phyloP scores from a whole-genome alignment of 2,329 filamentous ascomycete species.

The Hypoxylon sp. region DNA sequence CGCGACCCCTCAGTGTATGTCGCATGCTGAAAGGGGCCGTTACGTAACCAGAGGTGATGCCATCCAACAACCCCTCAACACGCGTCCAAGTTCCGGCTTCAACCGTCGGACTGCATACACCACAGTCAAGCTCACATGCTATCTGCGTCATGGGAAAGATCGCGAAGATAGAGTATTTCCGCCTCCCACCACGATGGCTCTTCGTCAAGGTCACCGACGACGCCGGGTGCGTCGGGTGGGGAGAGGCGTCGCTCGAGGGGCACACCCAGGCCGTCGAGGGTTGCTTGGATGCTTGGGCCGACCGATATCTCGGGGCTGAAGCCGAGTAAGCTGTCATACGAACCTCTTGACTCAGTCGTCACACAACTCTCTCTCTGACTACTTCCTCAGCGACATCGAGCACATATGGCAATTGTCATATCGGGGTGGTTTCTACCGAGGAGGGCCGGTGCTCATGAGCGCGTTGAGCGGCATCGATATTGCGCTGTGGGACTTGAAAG shows the following conservation, averaged over 20 bases:
- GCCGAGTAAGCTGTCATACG: conserved; percentile 64
- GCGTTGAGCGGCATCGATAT: conserved; percentile 81
- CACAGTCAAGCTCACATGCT: background rate
- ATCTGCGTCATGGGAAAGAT: conserved; percentile 65
- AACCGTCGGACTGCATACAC: conserved; percentile 23
- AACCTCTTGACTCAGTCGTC: background rate
- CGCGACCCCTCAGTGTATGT: no score
- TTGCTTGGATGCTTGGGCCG: conserved; percentile 71
- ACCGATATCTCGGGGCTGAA: conserved; percentile 70
- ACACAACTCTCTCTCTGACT: background rate
- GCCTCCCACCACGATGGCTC: conserved; percentile 77
- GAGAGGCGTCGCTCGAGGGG: conserved; percentile 76
- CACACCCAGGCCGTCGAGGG: conserved; percentile 79
- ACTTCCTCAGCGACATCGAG: conserved; percentile 70
- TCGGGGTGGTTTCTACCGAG: conserved; percentile 77
- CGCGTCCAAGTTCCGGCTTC: no score
- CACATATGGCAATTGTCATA: conserved; percentile 81
- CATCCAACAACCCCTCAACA: no score
- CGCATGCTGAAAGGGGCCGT: no score
- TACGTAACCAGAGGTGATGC: no score
- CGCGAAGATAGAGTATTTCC: conserved; percentile 73
- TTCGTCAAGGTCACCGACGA: conserved; percentile 80
- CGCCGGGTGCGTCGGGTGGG: conserved; percentile 72
- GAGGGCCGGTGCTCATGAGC: conserved; percentile 82
- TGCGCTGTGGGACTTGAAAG: conserved; percentile 80